Conservation (phyloP, 768 basidiomycete species). For the Podaxis sp. region DNA sequence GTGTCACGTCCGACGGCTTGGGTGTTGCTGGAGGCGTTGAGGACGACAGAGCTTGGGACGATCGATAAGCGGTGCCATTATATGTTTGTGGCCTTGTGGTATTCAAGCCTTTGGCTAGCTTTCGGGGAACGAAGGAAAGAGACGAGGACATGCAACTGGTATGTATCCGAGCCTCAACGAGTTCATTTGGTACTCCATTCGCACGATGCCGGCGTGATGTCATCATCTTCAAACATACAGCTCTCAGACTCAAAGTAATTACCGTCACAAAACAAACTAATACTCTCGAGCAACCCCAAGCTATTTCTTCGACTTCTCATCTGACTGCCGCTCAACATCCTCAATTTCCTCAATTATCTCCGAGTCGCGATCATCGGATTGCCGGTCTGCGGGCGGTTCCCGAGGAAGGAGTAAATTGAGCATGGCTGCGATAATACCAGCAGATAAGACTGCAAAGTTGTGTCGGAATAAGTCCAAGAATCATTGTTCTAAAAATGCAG, state of each 20-base stretch:
- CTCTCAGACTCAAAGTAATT: background rate
- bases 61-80: constrained; percentile 13
- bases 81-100: background rate
- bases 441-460: constrained; percentile 43
- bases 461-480: background rate
- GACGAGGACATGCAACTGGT: constrained; percentile 19
- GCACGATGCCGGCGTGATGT: background rate
- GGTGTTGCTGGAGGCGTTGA: constrained; percentile 1
- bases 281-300: background rate
- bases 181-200: background rate
- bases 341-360: background rate
- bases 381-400: constrained; percentile 8
- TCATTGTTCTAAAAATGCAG: background rate
- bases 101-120: constrained; percentile 21
- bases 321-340: constrained; percentile 1
- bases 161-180: background rate
- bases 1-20: background rate
- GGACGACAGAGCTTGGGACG: constrained; percentile 7
- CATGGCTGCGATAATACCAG: constrained; percentile 56
- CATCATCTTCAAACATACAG: background rate
- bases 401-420: constrained; percentile 57
- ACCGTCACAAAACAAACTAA: background rate
- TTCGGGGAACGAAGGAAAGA: constrained; percentile 26
- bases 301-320: background rate
- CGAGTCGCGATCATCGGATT: constrained; percentile 22